Evolutionary conservation across 2,329 filamentous ascomycete genomes (phyloP), one percentile per base, ranked within the genome.

Genomic region (Venturia oleaginea): DNA sequence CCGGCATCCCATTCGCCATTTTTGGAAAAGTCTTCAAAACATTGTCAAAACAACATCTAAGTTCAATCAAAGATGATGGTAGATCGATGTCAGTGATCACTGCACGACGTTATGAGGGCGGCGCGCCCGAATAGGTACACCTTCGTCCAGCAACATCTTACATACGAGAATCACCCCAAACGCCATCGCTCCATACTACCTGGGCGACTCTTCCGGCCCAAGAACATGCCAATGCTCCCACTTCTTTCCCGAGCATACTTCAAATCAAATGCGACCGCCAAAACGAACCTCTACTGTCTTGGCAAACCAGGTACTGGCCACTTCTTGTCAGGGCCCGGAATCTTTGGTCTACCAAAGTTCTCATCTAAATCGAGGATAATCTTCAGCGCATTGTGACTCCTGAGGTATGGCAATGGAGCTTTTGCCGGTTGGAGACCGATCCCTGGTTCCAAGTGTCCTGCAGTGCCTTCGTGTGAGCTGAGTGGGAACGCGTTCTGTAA

Each of bases 281-380:
- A 32, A 34, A 30, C 30, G 30, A 32, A 8, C 51, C 0, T 34
- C 51, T 57, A 57, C 11, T 27, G 22, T 57, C 19, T 34, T 57
- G 51, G 30, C 27, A 57, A 3, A 34, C 51, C 51, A 17, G 51
- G 51, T 5, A 57, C 51, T 19, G 51, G 51, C 51, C 51, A 57
- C 30, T 34, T 57, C 51, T 57, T 32, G 27, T 30, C 51, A 34
- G 51, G 15, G 27, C 59, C 71, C 40, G 81, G 81, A 62, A 90
- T 72, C 76, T 84, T 86, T 66, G 89, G 78, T 69, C 86, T 85
- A 67, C 93, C 93, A 80, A 97, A 97, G 74, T 95, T 90, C 78
- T 94, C 88, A 73, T 97, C 93, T 67, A 97, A 80, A 76, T 97
- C 93, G 60, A 97, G 84, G 70, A 97, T 93, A 71, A 97, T 90